Percentiles rank a stretch among this genome's conserved stretches.
phyloP scores from a whole-genome alignment of 495 filamentous ascomycete species.

The Immersiella caudata region DNA sequence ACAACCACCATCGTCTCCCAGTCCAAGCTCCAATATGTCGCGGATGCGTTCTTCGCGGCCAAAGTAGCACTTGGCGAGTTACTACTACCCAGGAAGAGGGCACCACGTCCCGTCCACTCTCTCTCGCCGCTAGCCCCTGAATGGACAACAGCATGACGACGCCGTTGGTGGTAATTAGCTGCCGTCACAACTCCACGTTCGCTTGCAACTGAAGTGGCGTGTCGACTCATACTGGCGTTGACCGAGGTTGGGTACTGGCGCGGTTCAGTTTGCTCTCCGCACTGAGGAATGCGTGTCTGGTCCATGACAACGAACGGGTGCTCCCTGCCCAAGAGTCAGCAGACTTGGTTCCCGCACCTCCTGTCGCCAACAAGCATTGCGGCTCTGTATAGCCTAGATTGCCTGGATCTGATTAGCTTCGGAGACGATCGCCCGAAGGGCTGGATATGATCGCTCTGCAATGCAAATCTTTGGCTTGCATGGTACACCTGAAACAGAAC shows the following conservation, averaged over 20 bases:
- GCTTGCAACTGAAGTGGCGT: constrained; percentile 2
- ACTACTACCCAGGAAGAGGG: neutral
- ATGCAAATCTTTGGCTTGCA: neutral
- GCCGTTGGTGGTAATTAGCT: constrained; percentile 12
- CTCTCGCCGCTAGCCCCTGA: neutral
- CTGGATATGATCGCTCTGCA: neutral
- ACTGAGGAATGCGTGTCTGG: neutral
- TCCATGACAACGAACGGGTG: neutral
- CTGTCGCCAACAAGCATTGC: constrained; percentile 25
- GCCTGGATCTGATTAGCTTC: neutral
- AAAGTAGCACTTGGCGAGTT: neutral
- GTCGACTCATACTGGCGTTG: neutral
- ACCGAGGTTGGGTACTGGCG: neutral
- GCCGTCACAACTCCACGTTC: constrained; percentile 9
- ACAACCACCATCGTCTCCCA: neutral
- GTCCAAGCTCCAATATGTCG: constrained; percentile 4
- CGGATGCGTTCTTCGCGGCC: neutral
- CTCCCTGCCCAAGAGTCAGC: neutral
- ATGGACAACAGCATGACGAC: constrained; percentile 9
- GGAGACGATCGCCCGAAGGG: constrained; percentile 15
- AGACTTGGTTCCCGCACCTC: neutral
- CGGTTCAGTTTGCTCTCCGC: neutral
- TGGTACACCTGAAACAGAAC: constrained; percentile 22
- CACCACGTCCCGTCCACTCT: neutral
- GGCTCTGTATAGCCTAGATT: constrained; percentile 30